Percentiles rank a stretch among this genome's conserved stretches.
phyloP scores from a whole-genome alignment of 495 filamentous ascomycete genomes.

The Barbatosphaeria neglecta region DNA sequence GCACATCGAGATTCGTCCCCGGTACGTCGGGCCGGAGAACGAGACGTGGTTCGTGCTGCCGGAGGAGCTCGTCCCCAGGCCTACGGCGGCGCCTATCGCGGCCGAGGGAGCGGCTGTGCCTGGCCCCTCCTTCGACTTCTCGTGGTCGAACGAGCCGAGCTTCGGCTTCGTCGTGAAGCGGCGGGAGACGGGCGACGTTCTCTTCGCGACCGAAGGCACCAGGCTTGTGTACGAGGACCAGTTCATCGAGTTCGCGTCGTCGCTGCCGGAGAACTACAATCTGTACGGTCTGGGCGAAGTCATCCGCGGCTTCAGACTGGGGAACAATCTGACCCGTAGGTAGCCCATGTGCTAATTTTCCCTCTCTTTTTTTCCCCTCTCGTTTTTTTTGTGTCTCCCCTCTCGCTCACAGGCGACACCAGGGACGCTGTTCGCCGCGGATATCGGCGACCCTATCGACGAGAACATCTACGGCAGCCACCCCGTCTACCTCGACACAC shows the following conservation, averaged over 20 bases:
- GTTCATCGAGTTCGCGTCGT: slow-evolving; percentile 60
- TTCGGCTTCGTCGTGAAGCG: slow-evolving; percentile 70
- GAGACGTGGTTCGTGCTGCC: too few relatives aligned
- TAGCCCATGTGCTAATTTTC: too few relatives aligned
- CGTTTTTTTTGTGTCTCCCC: too few relatives aligned
- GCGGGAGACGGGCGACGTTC: slow-evolving; percentile 48
- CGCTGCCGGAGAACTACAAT: slow-evolving; percentile 53
- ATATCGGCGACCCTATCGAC: slow-evolving; percentile 22
- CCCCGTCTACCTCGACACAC: slow-evolving; percentile 76
- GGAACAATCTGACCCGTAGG: slow-evolving; percentile 67
- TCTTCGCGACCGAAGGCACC: slow-evolving; percentile 66
- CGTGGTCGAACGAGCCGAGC: slow-evolving; percentile 38
- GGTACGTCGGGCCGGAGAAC: too few relatives aligned
- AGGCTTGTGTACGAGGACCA: slow-evolving; percentile 67
- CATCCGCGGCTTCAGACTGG: too few relatives aligned
- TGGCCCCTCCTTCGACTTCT: slow-evolving; percentile 59
- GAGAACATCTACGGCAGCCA: slow-evolving; percentile 78
- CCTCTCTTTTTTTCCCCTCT: too few relatives aligned
- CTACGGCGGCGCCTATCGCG: too few relatives aligned
- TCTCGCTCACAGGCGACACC: too few relatives aligned
- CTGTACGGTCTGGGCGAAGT: slow-evolving; percentile 73
- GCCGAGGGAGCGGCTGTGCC: slow-evolving; percentile 69
- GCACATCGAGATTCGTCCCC: slow-evolving; percentile 76
- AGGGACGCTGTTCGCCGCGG: too few relatives aligned
- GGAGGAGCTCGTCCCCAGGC: too few relatives aligned